Percentiles rank a stretch among this genome's conserved stretches.
Conservation (phyloP, 495 filamentous ascomycete genomes). For the Talaromyces thailandensis region DNA sequence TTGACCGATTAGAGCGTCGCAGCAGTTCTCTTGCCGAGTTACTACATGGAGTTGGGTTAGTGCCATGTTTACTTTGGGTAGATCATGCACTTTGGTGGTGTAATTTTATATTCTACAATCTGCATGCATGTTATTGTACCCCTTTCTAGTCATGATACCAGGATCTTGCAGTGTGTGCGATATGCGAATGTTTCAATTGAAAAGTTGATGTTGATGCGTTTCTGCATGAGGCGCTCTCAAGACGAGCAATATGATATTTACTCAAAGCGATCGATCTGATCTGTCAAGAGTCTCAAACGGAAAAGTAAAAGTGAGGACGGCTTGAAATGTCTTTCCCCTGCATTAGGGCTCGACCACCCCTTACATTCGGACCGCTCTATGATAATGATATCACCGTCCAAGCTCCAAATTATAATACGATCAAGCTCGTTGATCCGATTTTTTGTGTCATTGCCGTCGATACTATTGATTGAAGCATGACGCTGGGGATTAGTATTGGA, state of each 20-base stretch:
- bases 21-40: not conserved
- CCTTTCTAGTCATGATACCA: not conserved
- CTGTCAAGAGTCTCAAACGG: not conserved
- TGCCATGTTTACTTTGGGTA: too few relatives aligned
- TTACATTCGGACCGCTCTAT: not conserved
- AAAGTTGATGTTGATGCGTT: not conserved
- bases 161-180: not conserved
- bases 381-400: not conserved
- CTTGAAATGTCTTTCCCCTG: not conserved
- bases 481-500: not conserved
- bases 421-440: not conserved
- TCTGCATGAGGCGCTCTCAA: not conserved
- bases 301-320: not conserved
- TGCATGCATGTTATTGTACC: not conserved
- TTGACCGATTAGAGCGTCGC: not conserved
- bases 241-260: not conserved
- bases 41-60: conserved; percentile 1
- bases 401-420: not conserved
- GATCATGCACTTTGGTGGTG: not conserved
- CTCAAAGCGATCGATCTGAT: not conserved
- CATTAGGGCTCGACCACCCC: not conserved
- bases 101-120: not conserved
- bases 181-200: too few relatives aligned
- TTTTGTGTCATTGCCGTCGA: not conserved
- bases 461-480: not conserved